Evolutionary conservation across 495 filamentous ascomycete genomes (phyloP).

Genomic region (Trichoderma erinaceum): DNA sequence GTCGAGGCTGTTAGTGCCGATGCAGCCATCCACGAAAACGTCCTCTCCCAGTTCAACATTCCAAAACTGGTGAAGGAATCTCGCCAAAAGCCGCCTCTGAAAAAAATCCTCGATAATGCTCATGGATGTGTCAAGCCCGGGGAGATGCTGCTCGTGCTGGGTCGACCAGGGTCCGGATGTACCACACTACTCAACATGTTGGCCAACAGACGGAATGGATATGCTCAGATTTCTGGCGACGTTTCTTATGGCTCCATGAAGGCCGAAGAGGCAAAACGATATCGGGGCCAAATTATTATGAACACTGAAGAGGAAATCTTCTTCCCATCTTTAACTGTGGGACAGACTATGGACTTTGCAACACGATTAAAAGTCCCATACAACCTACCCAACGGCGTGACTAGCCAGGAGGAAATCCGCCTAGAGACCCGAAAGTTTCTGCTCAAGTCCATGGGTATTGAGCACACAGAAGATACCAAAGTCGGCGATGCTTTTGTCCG

Average conservation of each 20-base stretch:
- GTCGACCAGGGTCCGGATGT: conserved; percentile 65
- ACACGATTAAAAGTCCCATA: conserved; percentile 47
- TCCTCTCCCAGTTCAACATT: conserved; percentile 53
- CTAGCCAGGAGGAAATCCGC: conserved; percentile 19
- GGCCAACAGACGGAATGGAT: conserved; percentile 59
- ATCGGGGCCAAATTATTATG: conserved; percentile 46
- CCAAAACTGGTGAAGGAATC: conserved; percentile 38
- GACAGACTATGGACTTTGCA: conserved; percentile 58
- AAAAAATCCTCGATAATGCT: conserved; percentile 57
- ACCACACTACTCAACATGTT: conserved; percentile 65
- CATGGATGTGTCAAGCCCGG: conserved; percentile 40
- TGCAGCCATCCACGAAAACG: conserved; percentile 39
- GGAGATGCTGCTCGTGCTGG: conserved; percentile 61
- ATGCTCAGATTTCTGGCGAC: conserved; percentile 55
- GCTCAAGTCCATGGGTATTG: conserved; percentile 36
- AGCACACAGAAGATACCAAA: conserved; percentile 63
- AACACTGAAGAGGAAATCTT: conserved; percentile 72
- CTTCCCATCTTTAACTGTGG: conserved; percentile 66
- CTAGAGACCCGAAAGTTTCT: conserved; percentile 24
- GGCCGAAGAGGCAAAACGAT: conserved; percentile 29
- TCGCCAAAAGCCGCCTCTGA: conserved; percentile 43
- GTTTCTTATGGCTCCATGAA: conserved; percentile 57
- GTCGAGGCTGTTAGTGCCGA: conserved; percentile 45
- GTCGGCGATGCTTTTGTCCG: conserved; percentile 73
- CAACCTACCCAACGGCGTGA: conserved; percentile 22